Conservation (phyloP, 305 asterid species). For the Fraxinus greggii region DNA sequence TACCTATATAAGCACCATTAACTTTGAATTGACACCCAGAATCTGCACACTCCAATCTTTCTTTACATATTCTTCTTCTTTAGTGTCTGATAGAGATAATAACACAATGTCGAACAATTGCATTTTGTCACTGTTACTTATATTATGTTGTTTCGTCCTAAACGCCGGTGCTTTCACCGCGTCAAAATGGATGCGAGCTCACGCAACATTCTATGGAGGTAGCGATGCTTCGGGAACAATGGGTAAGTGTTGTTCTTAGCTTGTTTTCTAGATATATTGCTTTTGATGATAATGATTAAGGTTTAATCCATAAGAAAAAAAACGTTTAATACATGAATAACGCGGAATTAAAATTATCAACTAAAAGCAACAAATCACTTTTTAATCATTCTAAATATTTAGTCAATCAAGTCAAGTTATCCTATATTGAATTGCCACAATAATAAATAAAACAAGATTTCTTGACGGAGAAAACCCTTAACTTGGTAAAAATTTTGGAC, state of each 20-base stretch:
- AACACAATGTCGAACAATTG: slow-evolving; percentile 15
- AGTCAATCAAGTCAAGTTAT: too few species aligned
- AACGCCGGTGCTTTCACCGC: slow-evolving; percentile 26
- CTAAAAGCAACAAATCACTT: too few species aligned
- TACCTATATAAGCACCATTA: background rate
- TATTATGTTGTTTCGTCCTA: background rate
- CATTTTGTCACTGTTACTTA: background rate
- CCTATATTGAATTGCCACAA: too few species aligned
- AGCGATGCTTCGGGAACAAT: slow-evolving; percentile 62
- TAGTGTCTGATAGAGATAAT: background rate
- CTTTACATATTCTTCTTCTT: background rate
- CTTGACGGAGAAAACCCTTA: too few species aligned
- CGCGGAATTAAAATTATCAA: too few species aligned
- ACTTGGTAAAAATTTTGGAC: too few species aligned
- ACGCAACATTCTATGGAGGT: slow-evolving; percentile 62
- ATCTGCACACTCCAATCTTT: background rate
- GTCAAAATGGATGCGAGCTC: slow-evolving; percentile 50
- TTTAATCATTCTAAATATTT: too few species aligned
- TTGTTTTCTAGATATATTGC: background rate
- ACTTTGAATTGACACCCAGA: background rate
- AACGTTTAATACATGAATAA: too few species aligned
- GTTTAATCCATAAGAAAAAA: background rate
- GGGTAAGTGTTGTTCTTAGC: slow-evolving; percentile 31
- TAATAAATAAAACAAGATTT: too few species aligned
- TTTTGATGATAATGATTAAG: background rate